Conservation (phyloP, 2,329 filamentous ascomycete species). For the Venturia asperata region DNA sequence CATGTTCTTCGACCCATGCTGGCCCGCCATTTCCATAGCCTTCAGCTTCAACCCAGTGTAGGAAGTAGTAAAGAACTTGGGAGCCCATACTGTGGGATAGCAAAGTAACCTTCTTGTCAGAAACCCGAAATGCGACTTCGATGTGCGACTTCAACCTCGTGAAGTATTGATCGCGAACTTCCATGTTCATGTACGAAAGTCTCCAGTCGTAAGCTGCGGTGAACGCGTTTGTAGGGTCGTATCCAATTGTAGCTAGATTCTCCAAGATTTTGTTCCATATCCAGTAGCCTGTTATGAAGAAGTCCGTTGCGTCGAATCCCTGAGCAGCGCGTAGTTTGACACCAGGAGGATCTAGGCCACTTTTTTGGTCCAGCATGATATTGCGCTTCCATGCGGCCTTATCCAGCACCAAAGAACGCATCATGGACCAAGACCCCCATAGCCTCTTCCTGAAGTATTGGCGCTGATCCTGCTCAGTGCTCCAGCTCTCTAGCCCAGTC, state of each 20-base stretch:
- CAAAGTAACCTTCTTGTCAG: conserved; percentile 72
- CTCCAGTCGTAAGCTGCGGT: conserved; percentile 83
- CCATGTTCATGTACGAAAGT: conserved; percentile 80
- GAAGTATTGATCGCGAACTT: conserved; percentile 88
- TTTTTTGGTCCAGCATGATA: conserved; percentile 90
- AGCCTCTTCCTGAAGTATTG: conserved; percentile 90
- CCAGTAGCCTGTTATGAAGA: conserved; percentile 88
- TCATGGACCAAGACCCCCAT: conserved; percentile 99
- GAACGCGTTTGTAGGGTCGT: conserved; percentile 74
- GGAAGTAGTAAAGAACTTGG: conserved; percentile 81
- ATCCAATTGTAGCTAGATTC: conserved; percentile 90
- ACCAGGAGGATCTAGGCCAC: conserved; percentile 81
- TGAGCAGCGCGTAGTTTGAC: conserved; percentile 90
- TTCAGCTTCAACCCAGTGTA: conserved; percentile 73
- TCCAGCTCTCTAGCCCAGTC: conserved; percentile 94
- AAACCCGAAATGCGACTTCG: conserved; percentile 69
- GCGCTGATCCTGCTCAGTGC: conserved; percentile 74
- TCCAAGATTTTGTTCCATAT: conserved; percentile 99
- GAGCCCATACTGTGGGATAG: conserved; percentile 97
- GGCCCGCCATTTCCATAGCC: conserved; percentile 73
- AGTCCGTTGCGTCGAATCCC: conserved; percentile 95
- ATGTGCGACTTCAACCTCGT: conserved; percentile 84
- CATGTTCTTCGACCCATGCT: conserved; percentile 80
- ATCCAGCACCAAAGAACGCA: conserved; percentile 86
- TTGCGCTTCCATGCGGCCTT: conserved; percentile 93